phyloP scores from a whole-genome alignment of 2,329 filamentous ascomycete genomes.

The Byssothecium circinans region DNA sequence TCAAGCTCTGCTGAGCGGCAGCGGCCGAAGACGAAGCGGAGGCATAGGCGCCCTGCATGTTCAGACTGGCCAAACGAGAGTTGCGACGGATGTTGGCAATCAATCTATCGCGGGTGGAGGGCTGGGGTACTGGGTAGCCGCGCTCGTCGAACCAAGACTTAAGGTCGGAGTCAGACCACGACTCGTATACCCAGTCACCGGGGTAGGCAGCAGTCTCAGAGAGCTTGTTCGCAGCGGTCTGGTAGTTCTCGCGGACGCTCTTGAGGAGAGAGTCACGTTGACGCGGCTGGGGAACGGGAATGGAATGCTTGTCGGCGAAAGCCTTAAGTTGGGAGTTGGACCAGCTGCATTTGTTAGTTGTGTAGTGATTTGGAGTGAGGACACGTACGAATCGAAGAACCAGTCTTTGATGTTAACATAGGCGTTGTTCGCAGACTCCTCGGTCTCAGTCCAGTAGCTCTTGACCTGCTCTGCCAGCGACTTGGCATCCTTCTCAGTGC shows the following conservation, averaged over 20 bases:
- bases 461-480: constrained; percentile 70
- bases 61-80: constrained; percentile 75
- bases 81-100: constrained; percentile 90
- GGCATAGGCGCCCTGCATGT: constrained; percentile 56
- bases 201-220: constrained; percentile 85
- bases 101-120: constrained; percentile 79
- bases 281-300: constrained; percentile 85
- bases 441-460: constrained; percentile 74
- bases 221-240: constrained; percentile 70
- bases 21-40: constrained; percentile 51
- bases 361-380: no score
- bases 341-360: constrained; percentile 65
- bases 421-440: constrained; percentile 72
- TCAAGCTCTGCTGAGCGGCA: constrained; percentile 71
- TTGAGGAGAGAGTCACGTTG: constrained; percentile 80
- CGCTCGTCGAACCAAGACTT: constrained; percentile 92
- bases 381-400: constrained; percentile 76
- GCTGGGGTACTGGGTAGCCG: constrained; percentile 84
- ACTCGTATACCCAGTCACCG: constrained; percentile 88
- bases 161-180: constrained; percentile 90
- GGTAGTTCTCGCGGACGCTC: constrained; percentile 78
- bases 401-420: constrained; percentile 78
- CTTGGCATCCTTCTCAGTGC: constrained; percentile 69
- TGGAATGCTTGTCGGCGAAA: constrained; percentile 84
- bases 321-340: constrained; percentile 90